Conservation (phyloP, 352 stramenopile species). For the Blastocystis sp. region DNA sequence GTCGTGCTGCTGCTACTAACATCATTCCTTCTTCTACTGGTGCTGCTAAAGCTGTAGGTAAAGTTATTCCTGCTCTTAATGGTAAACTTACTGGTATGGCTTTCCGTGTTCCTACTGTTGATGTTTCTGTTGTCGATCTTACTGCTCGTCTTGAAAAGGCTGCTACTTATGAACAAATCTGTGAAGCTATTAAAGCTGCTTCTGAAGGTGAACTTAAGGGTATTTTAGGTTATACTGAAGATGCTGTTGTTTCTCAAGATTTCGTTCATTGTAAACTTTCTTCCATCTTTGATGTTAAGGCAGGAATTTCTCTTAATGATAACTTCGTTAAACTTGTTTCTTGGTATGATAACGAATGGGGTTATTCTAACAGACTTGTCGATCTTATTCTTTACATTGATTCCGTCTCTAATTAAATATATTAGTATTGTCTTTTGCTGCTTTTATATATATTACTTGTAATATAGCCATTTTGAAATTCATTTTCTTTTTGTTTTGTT, state of each 20-base stretch:
- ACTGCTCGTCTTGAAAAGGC: conserved; percentile 62
- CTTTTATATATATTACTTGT: too few species aligned
- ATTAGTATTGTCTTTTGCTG: too few species aligned
- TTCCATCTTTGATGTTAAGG: conserved; percentile 76
- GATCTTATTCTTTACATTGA: too few species aligned
- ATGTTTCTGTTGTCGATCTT: conserved; percentile 80
- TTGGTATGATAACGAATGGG: too few species aligned
- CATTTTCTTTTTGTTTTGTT: too few species aligned
- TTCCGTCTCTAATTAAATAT: too few species aligned
- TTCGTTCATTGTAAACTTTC: conserved; percentile 63
- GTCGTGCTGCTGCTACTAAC: conserved; percentile 66
- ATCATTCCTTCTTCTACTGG: conserved; percentile 74
- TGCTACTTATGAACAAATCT: conserved; percentile 67
- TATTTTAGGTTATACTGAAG: conserved; percentile 70
- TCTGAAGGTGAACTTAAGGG: conserved; percentile 64
- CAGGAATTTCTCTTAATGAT: conserved; percentile 71
- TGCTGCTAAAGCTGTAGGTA: too few species aligned
- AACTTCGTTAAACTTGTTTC: conserved; percentile 88
- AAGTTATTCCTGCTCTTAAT: conserved; percentile 77
- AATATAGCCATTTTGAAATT: too few species aligned
- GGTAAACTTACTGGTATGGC: too few species aligned
- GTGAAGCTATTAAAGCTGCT: conserved; percentile 64
- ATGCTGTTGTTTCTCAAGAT: conserved; percentile 69
- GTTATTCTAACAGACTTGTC: too few species aligned
- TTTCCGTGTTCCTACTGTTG: conserved; percentile 74